Evolutionary conservation across 441 rosid genomes (phyloP).

Genomic region (Brassica hybrid): DNA sequence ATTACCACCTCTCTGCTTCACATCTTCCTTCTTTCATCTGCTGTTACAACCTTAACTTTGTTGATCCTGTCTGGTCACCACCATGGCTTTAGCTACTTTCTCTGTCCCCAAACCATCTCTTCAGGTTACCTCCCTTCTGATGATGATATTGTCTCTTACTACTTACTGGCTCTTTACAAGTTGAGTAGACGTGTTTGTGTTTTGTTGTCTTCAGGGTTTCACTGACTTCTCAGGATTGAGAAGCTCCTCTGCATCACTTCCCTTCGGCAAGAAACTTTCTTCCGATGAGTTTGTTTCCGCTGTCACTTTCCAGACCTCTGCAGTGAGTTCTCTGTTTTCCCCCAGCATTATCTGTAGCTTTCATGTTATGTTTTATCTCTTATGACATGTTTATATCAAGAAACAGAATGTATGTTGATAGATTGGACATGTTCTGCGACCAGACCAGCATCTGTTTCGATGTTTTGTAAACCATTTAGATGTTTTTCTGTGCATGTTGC

Average conservation of each 20-base stretch:
- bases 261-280: conserved; percentile 57
- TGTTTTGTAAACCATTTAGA: conserved; percentile 11
- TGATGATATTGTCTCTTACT: background rate
- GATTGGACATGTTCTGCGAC: background rate
- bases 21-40: background rate
- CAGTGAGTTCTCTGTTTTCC: conserved; percentile 54
- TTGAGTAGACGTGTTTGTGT: conserved; percentile 9
- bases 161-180: background rate
- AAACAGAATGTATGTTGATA: background rate
- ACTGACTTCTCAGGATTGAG: conserved; percentile 74
- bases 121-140: conserved; percentile 51
- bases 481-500: conserved; percentile 12
- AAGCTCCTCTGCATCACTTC: conserved; percentile 58
- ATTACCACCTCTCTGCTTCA: conserved; percentile 16
- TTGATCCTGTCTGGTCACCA: conserved; percentile 9
- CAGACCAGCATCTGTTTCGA: background rate
- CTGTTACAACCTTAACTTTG: conserved; percentile 27
- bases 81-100: conserved; percentile 89
- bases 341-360: background rate
- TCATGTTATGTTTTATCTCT: background rate
- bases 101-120: conserved; percentile 81
- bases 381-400: conserved; percentile 15
- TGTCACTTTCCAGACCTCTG: conserved; percentile 72
- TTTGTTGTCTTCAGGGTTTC: conserved; percentile 48
- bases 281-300: conserved; percentile 66